Base-by-base conservation (phyloP, 2,329 filamentous ascomycete species). In the Fusarium duplospermum region DNA sequence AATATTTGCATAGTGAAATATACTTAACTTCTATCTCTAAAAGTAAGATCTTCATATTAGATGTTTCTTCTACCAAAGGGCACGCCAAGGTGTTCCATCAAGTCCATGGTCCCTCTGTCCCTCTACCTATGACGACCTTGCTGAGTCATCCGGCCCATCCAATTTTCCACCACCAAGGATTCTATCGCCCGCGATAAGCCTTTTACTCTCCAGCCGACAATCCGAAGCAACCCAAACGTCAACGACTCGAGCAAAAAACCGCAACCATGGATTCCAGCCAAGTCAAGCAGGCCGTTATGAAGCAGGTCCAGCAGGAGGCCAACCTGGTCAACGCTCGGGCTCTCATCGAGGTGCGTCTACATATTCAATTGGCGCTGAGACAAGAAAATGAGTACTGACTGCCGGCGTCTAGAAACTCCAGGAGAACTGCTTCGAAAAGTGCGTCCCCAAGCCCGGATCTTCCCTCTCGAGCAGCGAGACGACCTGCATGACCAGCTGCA, bases 341-440 rank as follows among this genome's bases (percentile, higher is more conserved):
- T 75, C 86, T 95, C 77, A 93, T 95, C 78, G 89, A 92, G 83
- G 93, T 93, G 76, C 56, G 11, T 36, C 5, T 11, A 8, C 18
- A 20, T 3, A 7, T 36, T 6, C 31, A 54, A 35, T 40, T n/a
- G 36, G 47, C 18, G 8, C 24, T 8, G 16, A 5, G 11, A 29
- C 9, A 9, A 50, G 18, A 11, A 27, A n/a, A 58, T 31, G 24
- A 24, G 24, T 24, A 24, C 24, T 24, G 24, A 24, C 24, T 24
- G 24, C 24, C 24, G 24, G 5, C 24, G 24, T 24, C 24, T 24
- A 24, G 92, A 94, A 93, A 89, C 89, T 95, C 83, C 94, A 95
- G 84, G 89, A 93, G 78, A 91, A 92, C 84, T 96, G 93, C 86
- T 96, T 94, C 85, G 90, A 93, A 56, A 91, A 91, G 82, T 96